Evolutionary conservation across 2,329 filamentous ascomycete genomes (phyloP).

Genomic region (Aspergillus ibericus): DNA sequence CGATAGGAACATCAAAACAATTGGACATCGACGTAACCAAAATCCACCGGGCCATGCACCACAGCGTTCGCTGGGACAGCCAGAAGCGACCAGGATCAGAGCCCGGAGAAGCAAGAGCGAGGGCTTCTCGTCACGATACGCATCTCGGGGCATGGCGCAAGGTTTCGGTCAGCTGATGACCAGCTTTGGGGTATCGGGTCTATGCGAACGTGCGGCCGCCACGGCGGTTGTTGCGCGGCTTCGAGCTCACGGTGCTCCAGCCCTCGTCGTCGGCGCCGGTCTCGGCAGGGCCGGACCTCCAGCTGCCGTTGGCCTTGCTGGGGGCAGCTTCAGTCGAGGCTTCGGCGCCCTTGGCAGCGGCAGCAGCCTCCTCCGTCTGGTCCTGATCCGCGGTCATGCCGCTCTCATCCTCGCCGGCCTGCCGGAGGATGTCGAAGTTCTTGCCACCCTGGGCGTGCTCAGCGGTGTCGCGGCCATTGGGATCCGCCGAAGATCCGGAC

Average conservation of each 20-base stretch:
- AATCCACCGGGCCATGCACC: constrained; percentile 15
- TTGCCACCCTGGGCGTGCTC: constrained; percentile 46
- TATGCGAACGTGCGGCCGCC: constrained; percentile 44
- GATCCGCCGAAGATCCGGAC: constrained; percentile 32
- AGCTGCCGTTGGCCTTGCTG: constrained; percentile 43
- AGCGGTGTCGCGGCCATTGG: constrained; percentile 43
- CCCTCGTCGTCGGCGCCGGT: constrained; percentile 46
- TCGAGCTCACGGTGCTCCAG: constrained; percentile 50
- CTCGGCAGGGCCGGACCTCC: constrained; percentile 38
- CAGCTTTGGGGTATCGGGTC: constrained; percentile 35
- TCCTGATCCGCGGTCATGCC: constrained; percentile 54
- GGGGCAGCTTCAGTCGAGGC: constrained; percentile 56
- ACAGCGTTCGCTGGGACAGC: constrained; percentile 1
- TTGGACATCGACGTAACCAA: constrained; percentile 29
- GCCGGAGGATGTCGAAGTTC: constrained; percentile 58
- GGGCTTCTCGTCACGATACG: background rate
- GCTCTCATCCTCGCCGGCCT: constrained; percentile 49
- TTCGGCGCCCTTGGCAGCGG: constrained; percentile 48
- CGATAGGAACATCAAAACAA: constrained; percentile 21
- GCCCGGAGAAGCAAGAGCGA: background rate
- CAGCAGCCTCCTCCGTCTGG: constrained; percentile 48
- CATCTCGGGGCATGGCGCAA: constrained; percentile 10
- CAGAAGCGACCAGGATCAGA: background rate
- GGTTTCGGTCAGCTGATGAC: constrained; percentile 19
- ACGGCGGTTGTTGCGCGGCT: constrained; percentile 47